Base-by-base conservation (phyloP, 1,139 yeast species). In the Pichia sp. region DNA sequence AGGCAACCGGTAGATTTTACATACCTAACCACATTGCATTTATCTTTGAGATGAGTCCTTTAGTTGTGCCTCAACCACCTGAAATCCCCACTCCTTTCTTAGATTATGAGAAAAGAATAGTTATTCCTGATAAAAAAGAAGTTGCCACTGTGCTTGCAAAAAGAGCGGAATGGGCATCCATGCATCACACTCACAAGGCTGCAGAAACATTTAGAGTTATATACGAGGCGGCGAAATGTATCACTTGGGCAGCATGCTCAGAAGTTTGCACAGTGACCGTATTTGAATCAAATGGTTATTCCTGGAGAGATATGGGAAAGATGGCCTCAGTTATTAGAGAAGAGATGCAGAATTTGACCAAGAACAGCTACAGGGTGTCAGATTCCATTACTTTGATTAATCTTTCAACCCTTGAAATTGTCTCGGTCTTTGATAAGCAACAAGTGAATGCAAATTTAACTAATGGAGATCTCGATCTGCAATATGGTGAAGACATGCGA, bases 31-130 rank as follows among this genome's bases (percentile, higher is more conserved):
- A 46, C 27, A 19, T 49, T 8, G 44, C 40, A 7, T 45, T 47
- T 18, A 44, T 53, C 14, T 51, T 53, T 34, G 53, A 53, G 28
- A 32, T 52, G 45, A 37, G 22, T 13, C 55, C 55, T 4, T 32
- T 54, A 18, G 55, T 52, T 14, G 47, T 52, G 6, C 51, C 50
- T 2, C 58, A 56, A 17, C 71, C 72, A 20, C 65, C 70, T 4
- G 60, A 56, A 8, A 43, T 66, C 8, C 74, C 74, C 2, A 57
- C 55, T 30, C 72, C 73, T 0, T 67, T 56, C 41, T 49, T 69
- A 33, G 64, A 64, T 38, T 62, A 60, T 3, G 64, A 66, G 29
- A 63, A 62, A 32, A 54, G 51, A 22, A 47, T 68, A 3, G 56
- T 57, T 9, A 54, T 58, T 6, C 74, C 74, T 0, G 55, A 55